Evolutionary conservation across 768 basidiomycete species (phyloP).

Genomic region (Phaffia tasmanica): DNA sequence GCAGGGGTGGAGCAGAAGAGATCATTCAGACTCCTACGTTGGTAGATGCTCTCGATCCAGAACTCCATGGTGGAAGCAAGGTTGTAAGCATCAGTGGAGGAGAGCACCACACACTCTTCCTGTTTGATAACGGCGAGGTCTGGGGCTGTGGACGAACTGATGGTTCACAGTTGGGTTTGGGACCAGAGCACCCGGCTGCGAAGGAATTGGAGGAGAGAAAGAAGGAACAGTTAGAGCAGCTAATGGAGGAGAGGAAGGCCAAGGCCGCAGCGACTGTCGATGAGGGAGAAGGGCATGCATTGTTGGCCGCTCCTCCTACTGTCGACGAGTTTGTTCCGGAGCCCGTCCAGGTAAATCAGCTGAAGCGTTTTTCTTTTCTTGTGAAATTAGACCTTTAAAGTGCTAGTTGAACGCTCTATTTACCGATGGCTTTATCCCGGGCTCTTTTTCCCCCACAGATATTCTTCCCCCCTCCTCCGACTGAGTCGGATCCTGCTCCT

Average conservation of each 20-base stretch:
- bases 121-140: conserved; percentile 69
- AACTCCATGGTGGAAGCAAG: conserved; percentile 36
- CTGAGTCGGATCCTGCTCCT: conserved; percentile 36
- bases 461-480: conserved; percentile 40
- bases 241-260: conserved; percentile 16
- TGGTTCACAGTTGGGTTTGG: conserved; percentile 64
- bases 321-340: conserved; percentile 36
- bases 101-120: conserved; percentile 81
- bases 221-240: conserved; percentile 27
- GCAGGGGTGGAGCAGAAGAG: conserved; percentile 38
- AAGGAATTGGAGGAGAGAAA: conserved; percentile 31
- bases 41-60: conserved; percentile 36
- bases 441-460: conserved; percentile 28
- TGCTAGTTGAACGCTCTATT: not conserved
- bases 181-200: conserved; percentile 41
- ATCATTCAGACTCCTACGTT: conserved; percentile 49
- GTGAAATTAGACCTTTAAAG: not conserved
- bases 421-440: conserved; percentile 17
- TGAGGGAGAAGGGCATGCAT: conserved; percentile 29
- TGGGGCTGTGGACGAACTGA: conserved; percentile 78
- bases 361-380: not conserved
- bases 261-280: conserved; percentile 24
- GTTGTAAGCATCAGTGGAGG: conserved; percentile 63
- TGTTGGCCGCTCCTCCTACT: conserved; percentile 31
- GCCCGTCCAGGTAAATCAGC: conserved; percentile 32